Conservation (phyloP, 106 monocot species). For the Posidonia australis region DNA sequence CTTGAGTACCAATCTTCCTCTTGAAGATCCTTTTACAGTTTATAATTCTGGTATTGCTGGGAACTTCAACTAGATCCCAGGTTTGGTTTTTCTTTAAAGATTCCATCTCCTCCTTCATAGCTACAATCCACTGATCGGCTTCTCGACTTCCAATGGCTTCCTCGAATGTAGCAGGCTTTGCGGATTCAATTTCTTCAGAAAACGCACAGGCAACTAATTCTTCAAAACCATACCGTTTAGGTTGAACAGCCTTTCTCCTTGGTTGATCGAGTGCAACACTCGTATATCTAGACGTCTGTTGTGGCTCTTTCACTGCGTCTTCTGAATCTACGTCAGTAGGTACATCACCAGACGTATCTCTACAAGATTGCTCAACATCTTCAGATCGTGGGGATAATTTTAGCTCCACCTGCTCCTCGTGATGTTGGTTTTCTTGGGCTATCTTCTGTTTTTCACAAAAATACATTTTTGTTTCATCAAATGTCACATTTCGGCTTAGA, state of each 20-base stretch:
- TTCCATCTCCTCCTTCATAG: conserved; percentile 1
- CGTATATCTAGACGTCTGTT: too few relatives aligned
- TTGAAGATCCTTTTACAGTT: neutral
- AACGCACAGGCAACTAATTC: neutral
- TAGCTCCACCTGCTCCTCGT: neutral
- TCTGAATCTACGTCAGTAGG: neutral
- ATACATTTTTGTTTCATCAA: neutral
- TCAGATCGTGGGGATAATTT: neutral
- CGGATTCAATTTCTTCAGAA: neutral
- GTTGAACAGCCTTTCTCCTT: neutral
- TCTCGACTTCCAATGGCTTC: conserved; percentile 1
- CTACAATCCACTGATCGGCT: neutral
- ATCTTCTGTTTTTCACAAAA: neutral
- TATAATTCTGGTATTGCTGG: neutral
- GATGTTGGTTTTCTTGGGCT: neutral
- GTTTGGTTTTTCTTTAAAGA: conserved; percentile 7
- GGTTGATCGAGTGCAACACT: neutral
- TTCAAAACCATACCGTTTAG: conserved; percentile 2
- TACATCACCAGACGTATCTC: neutral
- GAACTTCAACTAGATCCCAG: neutral
- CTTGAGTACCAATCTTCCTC: neutral
- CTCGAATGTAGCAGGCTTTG: neutral
- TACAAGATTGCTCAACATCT: neutral
- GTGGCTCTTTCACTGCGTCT: too few relatives aligned
- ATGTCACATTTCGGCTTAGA: neutral